A percentile compares a stretch with the other conserved stretches of the same genome.
These are phyloP conservation scores for Basipetospora sp. DNA, from an alignment of 2,329 filamentous ascomycete genomes.

Conservation along the genomic window DNA sequence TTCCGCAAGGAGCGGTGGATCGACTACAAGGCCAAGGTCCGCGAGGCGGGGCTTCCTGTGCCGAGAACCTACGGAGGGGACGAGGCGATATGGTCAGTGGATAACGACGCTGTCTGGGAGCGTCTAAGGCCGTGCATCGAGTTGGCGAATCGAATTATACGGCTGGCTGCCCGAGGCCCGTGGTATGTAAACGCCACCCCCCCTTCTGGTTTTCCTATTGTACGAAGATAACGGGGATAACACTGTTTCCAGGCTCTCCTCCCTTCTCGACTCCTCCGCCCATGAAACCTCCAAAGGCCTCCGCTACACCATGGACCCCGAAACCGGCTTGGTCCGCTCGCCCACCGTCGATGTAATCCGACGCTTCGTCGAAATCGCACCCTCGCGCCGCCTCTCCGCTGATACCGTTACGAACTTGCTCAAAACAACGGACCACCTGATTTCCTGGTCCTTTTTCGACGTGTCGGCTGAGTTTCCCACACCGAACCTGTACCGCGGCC, in stretches of 20 bases:
- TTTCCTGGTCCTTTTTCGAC: constrained; percentile 5
- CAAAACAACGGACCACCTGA: not conserved
- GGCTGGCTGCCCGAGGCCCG: not conserved
- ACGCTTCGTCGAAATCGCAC: not conserved
- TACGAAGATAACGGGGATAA: not conserved
- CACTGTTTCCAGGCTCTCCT: not conserved
- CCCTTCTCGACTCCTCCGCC: not conserved
- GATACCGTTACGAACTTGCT: not conserved
- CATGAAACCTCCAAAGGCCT: not conserved
- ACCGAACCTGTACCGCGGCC: not conserved
- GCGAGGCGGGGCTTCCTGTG: not conserved
- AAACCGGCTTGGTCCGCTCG: not conserved
- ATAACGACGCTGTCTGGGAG: constrained; percentile 7
- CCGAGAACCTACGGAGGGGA: not conserved
- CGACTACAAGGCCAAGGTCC: constrained; percentile 1
- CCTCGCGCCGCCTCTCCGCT: not conserved
- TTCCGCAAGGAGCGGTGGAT: constrained; percentile 8
- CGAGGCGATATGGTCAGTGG: constrained; percentile 4
- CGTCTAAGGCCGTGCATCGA: constrained; percentile 8
- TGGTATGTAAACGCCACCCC: constrained; percentile 6
- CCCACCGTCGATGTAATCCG: constrained; percentile 1
- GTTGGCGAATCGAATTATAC: constrained; percentile 8
- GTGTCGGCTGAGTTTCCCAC: not conserved
- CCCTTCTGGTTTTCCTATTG: not conserved
- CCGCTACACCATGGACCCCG: not conserved